Base-by-base conservation (phyloP, 2,329 filamentous ascomycete genomes). In the Akanthomyces lecanii region DNA sequence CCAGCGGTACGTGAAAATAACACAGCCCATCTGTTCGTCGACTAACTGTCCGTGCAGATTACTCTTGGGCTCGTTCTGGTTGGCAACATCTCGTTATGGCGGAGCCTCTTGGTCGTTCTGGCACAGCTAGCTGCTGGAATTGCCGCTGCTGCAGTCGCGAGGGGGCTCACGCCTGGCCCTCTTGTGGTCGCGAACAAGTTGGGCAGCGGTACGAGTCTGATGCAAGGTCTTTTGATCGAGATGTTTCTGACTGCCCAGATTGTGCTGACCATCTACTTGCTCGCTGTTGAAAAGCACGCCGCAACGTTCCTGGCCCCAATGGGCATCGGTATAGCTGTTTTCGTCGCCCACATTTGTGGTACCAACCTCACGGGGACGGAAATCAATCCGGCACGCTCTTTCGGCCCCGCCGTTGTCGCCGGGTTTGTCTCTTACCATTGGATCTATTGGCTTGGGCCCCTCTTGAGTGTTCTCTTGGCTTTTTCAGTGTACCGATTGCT, bases 271-370 rank as follows among this genome's bases (percentile, higher is more conserved):
- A 82, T 89, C 47, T 80, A 86, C 70, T 87, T 90, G 84, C 76
- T 90, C 56, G 87, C 86, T 0, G 82, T 83, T 3, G 86, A 90
- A 69, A 90, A 91, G 73, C 87, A 90, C 69, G 84, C 85, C 48
- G 84, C 85, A 3, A 91, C 88, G 0, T 89, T 82, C 68, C 74
- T 90, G 1, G 88, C 88, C 0, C 88, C 89, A 0, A 74, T 91
- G 0, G 87, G 85, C 2, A 89, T 91, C 65, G 89, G 89, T 0
- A 71, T 90, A 4, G 77, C 87, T 0, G 78, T 91, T 33, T 90
- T 91, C 70, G 79, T 90, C 28, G 75, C 74, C 2, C 70, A 79
- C 67, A 71, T 79, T 42, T 65, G 66, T n/a, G 66, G 72, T 48
- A 70, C 75, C 3, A 71, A 72, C 59, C 79, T 76, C 47, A 79